Percentiles rank a stretch among this genome's conserved stretches.
phyloP scores from a whole-genome alignment of 768 basidiomycete species.

The Tylopilus rubrobrunneus region DNA sequence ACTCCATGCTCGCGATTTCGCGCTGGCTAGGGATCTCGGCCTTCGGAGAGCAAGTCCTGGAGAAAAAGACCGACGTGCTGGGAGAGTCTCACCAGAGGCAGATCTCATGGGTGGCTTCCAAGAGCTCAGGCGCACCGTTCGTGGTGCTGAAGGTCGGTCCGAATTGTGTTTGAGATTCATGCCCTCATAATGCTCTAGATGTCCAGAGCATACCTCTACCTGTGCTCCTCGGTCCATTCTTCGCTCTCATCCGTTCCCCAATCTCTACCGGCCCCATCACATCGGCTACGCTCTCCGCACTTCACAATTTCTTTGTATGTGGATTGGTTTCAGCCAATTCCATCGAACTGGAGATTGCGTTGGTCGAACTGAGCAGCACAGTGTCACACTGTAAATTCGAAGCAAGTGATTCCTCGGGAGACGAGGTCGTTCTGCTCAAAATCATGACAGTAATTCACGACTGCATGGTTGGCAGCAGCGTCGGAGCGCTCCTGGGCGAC shows the following conservation, averaged over 20 bases:
- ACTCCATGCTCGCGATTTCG: constrained; percentile 57
- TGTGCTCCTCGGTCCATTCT: constrained; percentile 79
- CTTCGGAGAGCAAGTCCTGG: constrained; percentile 58
- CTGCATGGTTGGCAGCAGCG: constrained; percentile 61
- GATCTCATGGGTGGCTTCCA: constrained; percentile 91
- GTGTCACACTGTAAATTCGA: constrained; percentile 98
- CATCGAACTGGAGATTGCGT: constrained; percentile 54
- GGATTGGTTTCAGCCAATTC: constrained; percentile 62
- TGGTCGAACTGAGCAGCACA: constrained; percentile 82
- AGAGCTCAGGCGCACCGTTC: constrained; percentile 71
- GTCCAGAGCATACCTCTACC: constrained; percentile 54
- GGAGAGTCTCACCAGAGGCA: constrained; percentile 62
- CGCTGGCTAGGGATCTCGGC: constrained; percentile 71
- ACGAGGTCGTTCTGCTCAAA: constrained; percentile 91
- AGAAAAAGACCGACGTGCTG: constrained; percentile 38
- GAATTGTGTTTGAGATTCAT: constrained; percentile 5
- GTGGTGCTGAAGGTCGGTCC: constrained; percentile 59
- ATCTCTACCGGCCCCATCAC: constrained; percentile 97
- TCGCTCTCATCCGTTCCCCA: constrained; percentile 88
- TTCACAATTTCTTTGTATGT: constrained; percentile 85
- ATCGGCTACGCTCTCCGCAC: constrained; percentile 82
- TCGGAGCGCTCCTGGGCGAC: constrained; percentile 77
- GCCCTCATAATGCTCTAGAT: constrained; percentile 43
- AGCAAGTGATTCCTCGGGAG: constrained; percentile 94
- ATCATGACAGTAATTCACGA: constrained; percentile 89